Evolutionary conservation across 78 protist genomes (phyloP).

Genomic region (Dictyostelium brefeldianum): DNA sequence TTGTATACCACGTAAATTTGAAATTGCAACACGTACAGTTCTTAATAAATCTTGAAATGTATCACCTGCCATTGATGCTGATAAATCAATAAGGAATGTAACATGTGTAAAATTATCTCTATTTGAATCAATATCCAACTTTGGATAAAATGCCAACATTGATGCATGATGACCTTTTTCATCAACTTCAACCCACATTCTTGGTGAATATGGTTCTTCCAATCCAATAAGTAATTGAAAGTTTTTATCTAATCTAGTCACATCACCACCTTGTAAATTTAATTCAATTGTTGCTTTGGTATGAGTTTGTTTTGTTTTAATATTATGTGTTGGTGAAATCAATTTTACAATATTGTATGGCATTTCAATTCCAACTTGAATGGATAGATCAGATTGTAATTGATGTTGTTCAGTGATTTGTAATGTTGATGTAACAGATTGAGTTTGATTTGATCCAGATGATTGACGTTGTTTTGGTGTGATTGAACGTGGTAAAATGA

Average conservation of each 20-base stretch:
- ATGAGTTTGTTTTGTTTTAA: conserved; percentile 53
- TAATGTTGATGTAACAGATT: conserved; percentile 33
- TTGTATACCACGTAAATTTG: conserved; percentile 34
- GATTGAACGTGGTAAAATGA: conserved; percentile 87
- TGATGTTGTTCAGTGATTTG: not conserved
- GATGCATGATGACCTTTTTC: conserved; percentile 64
- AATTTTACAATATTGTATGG: conserved; percentile 65
- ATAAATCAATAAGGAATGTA: conserved; percentile 80
- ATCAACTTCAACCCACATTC: conserved; percentile 87
- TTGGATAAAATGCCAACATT: conserved; percentile 85
- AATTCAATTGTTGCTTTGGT: conserved; percentile 68
- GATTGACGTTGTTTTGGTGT: conserved; percentile 80
- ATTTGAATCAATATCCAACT: conserved; percentile 58
- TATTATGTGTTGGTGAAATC: conserved; percentile 24
- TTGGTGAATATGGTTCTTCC: conserved; percentile 67
- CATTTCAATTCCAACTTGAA: conserved; percentile 47
- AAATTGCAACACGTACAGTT: conserved; percentile 35
- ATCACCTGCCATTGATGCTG: conserved; percentile 86
- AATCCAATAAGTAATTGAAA: conserved; percentile 68
- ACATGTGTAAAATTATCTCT: conserved; percentile 21
- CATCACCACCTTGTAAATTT: too few species aligned
- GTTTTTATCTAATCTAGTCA: conserved; percentile 40
- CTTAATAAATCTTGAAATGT: conserved; percentile 50
- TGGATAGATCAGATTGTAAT: not conserved
- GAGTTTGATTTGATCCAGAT: conserved; percentile 37